These are phyloP conservation scores for Podospora pseudopauciseta DNA, from an alignment of 495 filamentous ascomycete species.

Conservation along the genomic window DNA sequence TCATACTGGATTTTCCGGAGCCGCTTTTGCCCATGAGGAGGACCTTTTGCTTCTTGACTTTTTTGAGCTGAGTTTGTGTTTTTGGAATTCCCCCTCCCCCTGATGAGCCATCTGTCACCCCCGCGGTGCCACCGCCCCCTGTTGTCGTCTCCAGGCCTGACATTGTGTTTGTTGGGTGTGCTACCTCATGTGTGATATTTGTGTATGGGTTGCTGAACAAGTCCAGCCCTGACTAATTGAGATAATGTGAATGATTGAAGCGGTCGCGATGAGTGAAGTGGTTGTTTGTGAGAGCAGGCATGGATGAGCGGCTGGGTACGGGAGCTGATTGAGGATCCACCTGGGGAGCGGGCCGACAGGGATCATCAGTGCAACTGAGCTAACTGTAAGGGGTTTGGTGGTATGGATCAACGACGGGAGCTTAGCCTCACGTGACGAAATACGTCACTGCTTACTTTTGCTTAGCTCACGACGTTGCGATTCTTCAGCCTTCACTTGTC, in stretches of 20 bases:
- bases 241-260: background rate
- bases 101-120: background rate
- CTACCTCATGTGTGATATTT: slow-evolving; percentile 7
- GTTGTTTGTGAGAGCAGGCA: background rate
- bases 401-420: background rate
- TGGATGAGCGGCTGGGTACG: background rate
- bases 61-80: slow-evolving; percentile 42
- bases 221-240: background rate
- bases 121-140: slow-evolving; percentile 1
- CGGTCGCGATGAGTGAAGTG: background rate
- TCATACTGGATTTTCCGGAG: slow-evolving; percentile 99
- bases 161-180: slow-evolving; percentile 16
- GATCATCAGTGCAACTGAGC: background rate
- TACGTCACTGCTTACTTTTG: background rate
- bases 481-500: background rate
- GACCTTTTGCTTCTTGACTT: slow-evolving; percentile 61
- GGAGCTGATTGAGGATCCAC: background rate
- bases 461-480: background rate
- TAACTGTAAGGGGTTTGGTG: background rate
- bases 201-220: background rate
- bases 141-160: slow-evolving; percentile 22
- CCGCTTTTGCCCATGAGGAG: slow-evolving; percentile 84
- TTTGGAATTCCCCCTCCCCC: background rate
- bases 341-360: background rate
- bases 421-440: background rate